Evolutionary conservation across 2,329 filamentous ascomycete genomes (phyloP).

Genomic region (Bipolaris victoriae): DNA sequence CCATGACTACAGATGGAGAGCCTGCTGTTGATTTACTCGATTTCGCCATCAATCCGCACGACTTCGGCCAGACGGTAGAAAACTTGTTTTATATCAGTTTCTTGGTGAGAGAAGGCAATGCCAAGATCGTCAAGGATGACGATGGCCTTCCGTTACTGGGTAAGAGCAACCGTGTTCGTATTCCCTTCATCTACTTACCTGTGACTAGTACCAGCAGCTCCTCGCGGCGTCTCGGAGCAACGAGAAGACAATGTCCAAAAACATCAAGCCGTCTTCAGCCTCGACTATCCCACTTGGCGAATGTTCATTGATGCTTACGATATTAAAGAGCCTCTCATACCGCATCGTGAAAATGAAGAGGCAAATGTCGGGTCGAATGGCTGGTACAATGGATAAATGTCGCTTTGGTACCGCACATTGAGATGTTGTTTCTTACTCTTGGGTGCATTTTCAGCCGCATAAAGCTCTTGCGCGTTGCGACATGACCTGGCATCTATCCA

Average conservation of each 20-base stretch:
- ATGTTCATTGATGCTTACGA: constrained; percentile 76
- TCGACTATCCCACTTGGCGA: constrained; percentile 85
- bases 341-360: constrained; percentile 64
- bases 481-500: not conserved
- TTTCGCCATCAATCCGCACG: constrained; percentile 87
- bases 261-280: constrained; percentile 85
- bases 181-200: constrained; percentile 5
- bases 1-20: constrained; percentile 64
- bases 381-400: constrained; percentile 31
- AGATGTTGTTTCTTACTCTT: not conserved
- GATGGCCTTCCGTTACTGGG: constrained; percentile 78
- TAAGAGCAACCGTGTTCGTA: constrained; percentile 57
- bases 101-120: constrained; percentile 82
- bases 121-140: constrained; percentile 75
- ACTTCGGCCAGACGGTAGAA: constrained; percentile 93
- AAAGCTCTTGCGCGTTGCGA: not conserved
- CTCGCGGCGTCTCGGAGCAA: constrained; percentile 58
- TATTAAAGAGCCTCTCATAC: constrained; percentile 81
- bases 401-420: not conserved
- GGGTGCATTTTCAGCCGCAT: not conserved
- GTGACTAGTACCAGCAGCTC: constrained; percentile 52
- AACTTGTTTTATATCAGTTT: constrained; percentile 98
- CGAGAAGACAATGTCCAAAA: constrained; percentile 60
- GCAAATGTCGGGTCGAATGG: constrained; percentile 29
- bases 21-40: constrained; percentile 72